Evolutionary conservation across 192 early-diverging fungal genomes (phyloP), one percentile per base, ranked within the genome.

Genomic region (Mycoemilia scoparia): DNA sequence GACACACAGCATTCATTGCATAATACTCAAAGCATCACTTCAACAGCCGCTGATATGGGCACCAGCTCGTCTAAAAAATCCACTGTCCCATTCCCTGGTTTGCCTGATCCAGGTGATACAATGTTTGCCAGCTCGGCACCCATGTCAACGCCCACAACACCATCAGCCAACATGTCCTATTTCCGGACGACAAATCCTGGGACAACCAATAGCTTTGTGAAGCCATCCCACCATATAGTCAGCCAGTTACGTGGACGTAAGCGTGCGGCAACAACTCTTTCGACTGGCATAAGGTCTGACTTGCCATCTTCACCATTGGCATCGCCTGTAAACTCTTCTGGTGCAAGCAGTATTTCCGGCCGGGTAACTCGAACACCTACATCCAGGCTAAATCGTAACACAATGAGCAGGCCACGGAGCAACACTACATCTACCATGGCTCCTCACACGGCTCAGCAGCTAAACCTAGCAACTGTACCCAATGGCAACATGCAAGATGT

Each of bases 381-480:
- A 28, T 12, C 12, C 27, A 28, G 9, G 27, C 27, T 28, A 9
- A 28, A 9, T 10, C 27, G 9, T 10, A 28, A 9, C 9, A 10
- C 12, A 28, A 28, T 28, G 27, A 12, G 9, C 9, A 12, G 12
- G 12, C 12, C 9, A 10, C 27, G 9, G 27, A 28, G 12, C 9
- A 10, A 12, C 27, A 10, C 27, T 10, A 28, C 12, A 28, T 28
- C 27, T 28, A 9, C 27, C 9, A 9, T 12, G 9, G 27, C 12
- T 9, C 12, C 27, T 10, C 9, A 9, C 9, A 12, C 27, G 12
- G 27, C 27, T 28, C 27, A 28, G 27, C 27, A 28, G 27, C 27
- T 28, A 12, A 9, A 28, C 9, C 27, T 10, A 28, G 9, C 27
- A 28, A 28, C 7, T n/a, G 49, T 15, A 35, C 32, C 41, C 45